phyloP scores from a whole-genome alignment of 208 protist species.

The Crithidia fasciculata region DNA sequence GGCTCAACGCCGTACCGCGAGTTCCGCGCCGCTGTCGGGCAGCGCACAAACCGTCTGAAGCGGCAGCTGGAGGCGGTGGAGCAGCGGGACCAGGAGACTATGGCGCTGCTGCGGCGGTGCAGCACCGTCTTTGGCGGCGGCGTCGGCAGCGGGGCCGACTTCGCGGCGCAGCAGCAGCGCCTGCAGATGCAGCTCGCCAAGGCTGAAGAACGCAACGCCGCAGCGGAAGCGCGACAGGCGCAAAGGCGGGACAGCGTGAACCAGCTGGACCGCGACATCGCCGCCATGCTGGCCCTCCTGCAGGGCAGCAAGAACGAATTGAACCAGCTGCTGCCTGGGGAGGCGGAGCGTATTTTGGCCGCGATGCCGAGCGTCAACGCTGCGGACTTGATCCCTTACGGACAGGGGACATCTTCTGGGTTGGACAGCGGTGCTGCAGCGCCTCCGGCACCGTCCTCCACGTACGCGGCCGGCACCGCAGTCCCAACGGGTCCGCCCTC shows the following conservation, averaged over 20 bases:
- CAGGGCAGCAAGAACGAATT: slow-evolving; percentile 57
- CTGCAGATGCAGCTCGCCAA: slow-evolving; percentile 53
- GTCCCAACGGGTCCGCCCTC: slow-evolving; percentile 1
- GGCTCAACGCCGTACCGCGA: slow-evolving; percentile 85
- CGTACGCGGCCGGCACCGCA: slow-evolving; percentile 1
- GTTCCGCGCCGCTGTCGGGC: slow-evolving; percentile 54
- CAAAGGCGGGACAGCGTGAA: slow-evolving; percentile 36
- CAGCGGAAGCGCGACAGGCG: slow-evolving; percentile 37
- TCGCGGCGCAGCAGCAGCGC: slow-evolving; percentile 41
- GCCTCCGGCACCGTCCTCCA: background rate
- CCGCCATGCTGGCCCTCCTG: slow-evolving; percentile 46
- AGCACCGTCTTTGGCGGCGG: slow-evolving; percentile 49
- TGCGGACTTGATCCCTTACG: slow-evolving; percentile 20
- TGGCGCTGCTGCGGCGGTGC: slow-evolving; percentile 51
- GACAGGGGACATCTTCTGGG: background rate
- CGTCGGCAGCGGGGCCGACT: slow-evolving; percentile 29
- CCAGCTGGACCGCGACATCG: slow-evolving; percentile 63
- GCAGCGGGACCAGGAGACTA: slow-evolving; percentile 40
- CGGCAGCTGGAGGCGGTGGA: slow-evolving; percentile 43
- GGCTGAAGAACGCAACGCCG: slow-evolving; percentile 39
- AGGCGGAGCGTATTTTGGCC: slow-evolving; percentile 36
- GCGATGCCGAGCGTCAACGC: slow-evolving; percentile 25
- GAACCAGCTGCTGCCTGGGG: slow-evolving; percentile 40
- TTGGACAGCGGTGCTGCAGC: background rate
- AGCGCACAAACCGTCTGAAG: slow-evolving; percentile 57